Conservation (phyloP, 305 asterid species). For the Euphrasia arctica region DNA sequence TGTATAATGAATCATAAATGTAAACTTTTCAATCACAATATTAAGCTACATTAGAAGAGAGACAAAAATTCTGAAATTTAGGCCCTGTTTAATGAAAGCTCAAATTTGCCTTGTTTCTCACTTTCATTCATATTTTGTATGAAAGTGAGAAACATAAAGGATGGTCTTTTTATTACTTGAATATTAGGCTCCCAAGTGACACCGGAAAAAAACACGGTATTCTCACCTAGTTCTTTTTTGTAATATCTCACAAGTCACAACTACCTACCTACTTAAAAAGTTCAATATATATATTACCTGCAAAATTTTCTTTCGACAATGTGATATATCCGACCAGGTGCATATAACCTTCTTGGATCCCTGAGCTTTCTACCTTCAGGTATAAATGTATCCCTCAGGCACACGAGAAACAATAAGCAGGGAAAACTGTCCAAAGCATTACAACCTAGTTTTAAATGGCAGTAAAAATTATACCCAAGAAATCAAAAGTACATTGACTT, state of each 20-base stretch:
- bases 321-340: slow-evolving; percentile 97
- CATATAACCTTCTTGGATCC: slow-evolving; percentile 85
- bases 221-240: not conserved
- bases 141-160: not conserved
- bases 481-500: not conserved
- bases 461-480: slow-evolving; percentile 32
- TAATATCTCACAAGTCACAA: not conserved
- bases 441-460: slow-evolving; percentile 45
- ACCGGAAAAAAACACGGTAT: not conserved
- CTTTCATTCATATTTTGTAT: not conserved
- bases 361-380: slow-evolving; percentile 87
- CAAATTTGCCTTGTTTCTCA: not conserved
- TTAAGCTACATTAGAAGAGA: not conserved
- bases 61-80: not conserved
- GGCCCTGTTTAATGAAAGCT: not conserved
- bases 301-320: slow-evolving; percentile 87
- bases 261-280: not conserved
- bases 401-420: slow-evolving; percentile 75
- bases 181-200: not conserved
- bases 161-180: too few relatives aligned
- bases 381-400: slow-evolving; percentile 95
- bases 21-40: not conserved
- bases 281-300: slow-evolving; percentile 42
- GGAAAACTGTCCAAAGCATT: slow-evolving; percentile 93
- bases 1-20: not conserved